These are phyloP conservation scores for Paramecium sonneborni DNA, from an alignment of 73 alveolate species.

Conservation along the genomic window DNA sequence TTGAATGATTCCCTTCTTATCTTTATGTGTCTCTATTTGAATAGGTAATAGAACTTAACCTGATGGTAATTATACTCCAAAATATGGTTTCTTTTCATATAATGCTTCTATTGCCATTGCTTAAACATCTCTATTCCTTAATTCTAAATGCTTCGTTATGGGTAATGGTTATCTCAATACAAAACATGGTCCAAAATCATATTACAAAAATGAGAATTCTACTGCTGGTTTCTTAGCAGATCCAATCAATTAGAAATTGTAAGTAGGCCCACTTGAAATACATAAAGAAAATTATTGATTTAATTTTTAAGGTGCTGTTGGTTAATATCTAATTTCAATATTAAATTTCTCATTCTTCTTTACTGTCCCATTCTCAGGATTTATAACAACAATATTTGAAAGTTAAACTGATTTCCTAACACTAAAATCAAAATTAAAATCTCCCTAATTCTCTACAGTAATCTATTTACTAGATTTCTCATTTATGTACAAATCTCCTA, in stretches of 20 bases:
- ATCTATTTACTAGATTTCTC: conserved; percentile 92
- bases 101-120: conserved; percentile 96
- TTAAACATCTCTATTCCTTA: conserved; percentile 91
- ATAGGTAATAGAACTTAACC: conserved; percentile 97
- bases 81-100: conserved; percentile 93
- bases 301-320: conserved; percentile 87
- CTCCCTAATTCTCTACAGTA: conserved; percentile 91
- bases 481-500: conserved; percentile 96
- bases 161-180: conserved; percentile 97
- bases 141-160: conserved; percentile 85
- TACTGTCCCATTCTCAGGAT: conserved; percentile 98
- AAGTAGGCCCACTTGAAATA: conserved; percentile 96
- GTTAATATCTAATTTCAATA: conserved; percentile 90
- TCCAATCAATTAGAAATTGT: conserved; percentile 90
- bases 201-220: conserved; percentile 82
- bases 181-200: conserved; percentile 98
- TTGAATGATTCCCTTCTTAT: conserved; percentile 79
- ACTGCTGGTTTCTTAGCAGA: conserved; percentile 98
- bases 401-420: conserved; percentile 91
- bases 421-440: conserved; percentile 96
- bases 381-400: conserved; percentile 79
- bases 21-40: conserved; percentile 78
- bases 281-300: conserved; percentile 88
- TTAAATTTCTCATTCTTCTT: conserved; percentile 87
- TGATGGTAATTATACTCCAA: conserved; percentile 93